These are phyloP conservation scores for Alternaria gaisen DNA, from an alignment of 2,329 filamentous ascomycete species.

Conservation along the genomic window DNA sequence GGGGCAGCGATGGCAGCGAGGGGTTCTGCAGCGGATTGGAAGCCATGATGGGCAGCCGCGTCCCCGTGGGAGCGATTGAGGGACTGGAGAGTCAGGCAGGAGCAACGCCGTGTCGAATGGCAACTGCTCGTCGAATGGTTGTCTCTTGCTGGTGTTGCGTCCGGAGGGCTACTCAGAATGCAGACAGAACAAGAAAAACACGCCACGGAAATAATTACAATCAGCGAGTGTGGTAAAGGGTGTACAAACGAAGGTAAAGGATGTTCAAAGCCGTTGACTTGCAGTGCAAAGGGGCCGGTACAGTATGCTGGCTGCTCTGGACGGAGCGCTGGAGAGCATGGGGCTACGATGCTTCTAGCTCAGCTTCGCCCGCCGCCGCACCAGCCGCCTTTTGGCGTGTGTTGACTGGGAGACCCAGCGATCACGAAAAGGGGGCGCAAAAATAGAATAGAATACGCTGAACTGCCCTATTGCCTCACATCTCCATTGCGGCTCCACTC, in stretches of 20 bases:
- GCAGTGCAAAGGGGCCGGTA: slow-evolving; percentile 31
- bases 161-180: slow-evolving; percentile 36
- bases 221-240: slow-evolving; percentile 43
- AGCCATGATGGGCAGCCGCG: slow-evolving; percentile 64
- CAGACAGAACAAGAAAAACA: slow-evolving; percentile 26
- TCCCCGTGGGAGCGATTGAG: slow-evolving; percentile 50
- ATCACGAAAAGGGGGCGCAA: slow-evolving; percentile 31
- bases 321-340: slow-evolving; percentile 10
- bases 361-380: slow-evolving; percentile 22
- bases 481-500: slow-evolving; percentile 23
- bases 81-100: slow-evolving; percentile 36
- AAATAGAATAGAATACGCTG: slow-evolving; percentile 33
- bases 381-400: slow-evolving; percentile 22
- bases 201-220: slow-evolving; percentile 28
- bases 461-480: slow-evolving; percentile 23
- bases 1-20: slow-evolving; percentile 86
- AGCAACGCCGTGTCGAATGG: slow-evolving; percentile 12
- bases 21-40: slow-evolving; percentile 69
- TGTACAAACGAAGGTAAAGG: slow-evolving; percentile 43
- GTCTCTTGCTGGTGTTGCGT: slow-evolving; percentile 13
- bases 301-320: slow-evolving; percentile 23
- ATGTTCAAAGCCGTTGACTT: slow-evolving; percentile 29
- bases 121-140: slow-evolving; percentile 18
- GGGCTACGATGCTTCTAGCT: slow-evolving; percentile 16
- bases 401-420: slow-evolving; percentile 27